Percentiles rank a stretch among this genome's conserved stretches.
Evolutionary conservation across 2,329 filamentous ascomycete genomes (phyloP).

Genomic region (Canariomyces notabilis): DNA sequence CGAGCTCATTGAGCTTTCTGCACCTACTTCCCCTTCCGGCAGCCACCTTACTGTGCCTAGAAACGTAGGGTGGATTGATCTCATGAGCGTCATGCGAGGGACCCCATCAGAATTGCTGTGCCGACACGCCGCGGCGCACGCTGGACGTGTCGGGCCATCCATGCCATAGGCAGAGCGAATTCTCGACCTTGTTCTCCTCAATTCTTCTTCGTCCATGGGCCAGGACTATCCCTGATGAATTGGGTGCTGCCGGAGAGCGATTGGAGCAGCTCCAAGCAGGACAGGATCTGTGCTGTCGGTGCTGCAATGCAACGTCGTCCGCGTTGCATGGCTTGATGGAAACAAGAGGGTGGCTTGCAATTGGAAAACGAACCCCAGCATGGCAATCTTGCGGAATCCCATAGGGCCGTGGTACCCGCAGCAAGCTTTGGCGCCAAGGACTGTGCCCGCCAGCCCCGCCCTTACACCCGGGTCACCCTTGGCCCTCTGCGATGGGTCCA

Average conservation of each 20-base stretch:
- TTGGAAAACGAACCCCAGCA: conserved; percentile 1
- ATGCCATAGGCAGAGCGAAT: too few species aligned
- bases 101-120: too few species aligned
- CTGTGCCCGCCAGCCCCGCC: background rate
- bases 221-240: background rate
- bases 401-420: background rate
- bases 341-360: background rate
- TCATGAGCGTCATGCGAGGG: background rate
- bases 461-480: background rate
- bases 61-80: background rate
- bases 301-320: background rate
- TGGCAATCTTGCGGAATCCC: conserved; percentile 8
- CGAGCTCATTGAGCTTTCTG: conserved; percentile 4
- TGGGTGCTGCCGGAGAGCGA: background rate
- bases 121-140: too few species aligned
- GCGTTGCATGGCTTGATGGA: background rate
- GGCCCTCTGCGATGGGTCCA: background rate
- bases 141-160: background rate
- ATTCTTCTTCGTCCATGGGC: background rate
- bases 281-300: background rate
- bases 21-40: conserved; percentile 7
- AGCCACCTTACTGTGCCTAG: conserved; percentile 3
- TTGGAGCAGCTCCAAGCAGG: background rate
- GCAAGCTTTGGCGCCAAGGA: conserved; percentile 2
- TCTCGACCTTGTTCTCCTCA: too few species aligned